Base-by-base conservation (phyloP, 805 yeast species). In the Grigorovia yakushimaensis region DNA sequence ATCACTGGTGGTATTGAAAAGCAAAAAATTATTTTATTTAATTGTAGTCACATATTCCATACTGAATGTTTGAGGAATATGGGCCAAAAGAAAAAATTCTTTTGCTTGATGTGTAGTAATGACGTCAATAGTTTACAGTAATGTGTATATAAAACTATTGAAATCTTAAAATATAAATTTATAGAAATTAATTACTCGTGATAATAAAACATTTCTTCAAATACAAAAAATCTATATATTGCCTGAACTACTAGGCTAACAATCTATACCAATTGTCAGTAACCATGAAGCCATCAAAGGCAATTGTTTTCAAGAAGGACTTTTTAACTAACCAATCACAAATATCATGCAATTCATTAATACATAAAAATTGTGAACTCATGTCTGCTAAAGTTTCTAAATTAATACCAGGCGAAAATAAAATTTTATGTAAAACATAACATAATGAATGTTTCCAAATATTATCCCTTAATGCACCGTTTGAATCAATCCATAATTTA, bases 401-500 rank as follows among this genome's bases (percentile, higher is more conserved):
- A 39, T 68, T 56, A 2, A 78, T 68, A 5, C 86, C 87, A 0
- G 89, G 88, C 38, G 73, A 67, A 48, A 76, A 69, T 6, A 76
- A 67, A 9, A 80, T 60, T 5, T 70, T 66, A 41, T 69, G 58
- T 0, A 79, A 47, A 0, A 83, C 53, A 10, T 78, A 68, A 20
- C 73, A 65, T 0, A 82, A 61, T 1, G 82, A 61, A 44, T 71
- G 73, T 13, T 65, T 64, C 94, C 96, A 89, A 6, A 87, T 63
- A 0, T 58, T 56, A 22, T 60, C 64, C 50, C 83, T 80, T 40
- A 88, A 71, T 23, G 71, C 62, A 1, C 94, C 91, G 30, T 68
- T 62, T 36, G 82, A 62, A 54, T 82, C 84, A 11, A 85, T 70
- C 96, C 96, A 88, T 8, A 83, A 60, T 38, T 76, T 74, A 2